A percentile compares a stretch with the other conserved stretches of the same genome.
phyloP scores from a whole-genome alignment of 2,329 filamentous ascomycete species.

The Cercospora sp. region DNA sequence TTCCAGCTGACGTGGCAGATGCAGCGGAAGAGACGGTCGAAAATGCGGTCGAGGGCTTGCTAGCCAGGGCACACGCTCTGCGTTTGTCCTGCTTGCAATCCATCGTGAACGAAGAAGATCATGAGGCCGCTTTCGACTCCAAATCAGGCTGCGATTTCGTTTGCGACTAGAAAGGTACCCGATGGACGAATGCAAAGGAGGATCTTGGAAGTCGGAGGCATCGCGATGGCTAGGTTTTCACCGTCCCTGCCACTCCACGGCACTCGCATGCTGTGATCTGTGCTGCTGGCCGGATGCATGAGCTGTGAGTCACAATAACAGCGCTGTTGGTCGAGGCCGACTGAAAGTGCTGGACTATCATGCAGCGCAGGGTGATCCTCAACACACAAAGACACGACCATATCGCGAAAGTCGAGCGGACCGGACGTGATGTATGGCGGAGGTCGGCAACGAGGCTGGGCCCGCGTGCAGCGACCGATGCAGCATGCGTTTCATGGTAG shows the following conservation, averaged over 20 bases:
- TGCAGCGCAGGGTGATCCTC: slow-evolving; percentile 24
- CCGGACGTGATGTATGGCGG: slow-evolving; percentile 37
- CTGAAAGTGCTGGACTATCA: slow-evolving; percentile 21
- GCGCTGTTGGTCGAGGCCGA: slow-evolving; percentile 25
- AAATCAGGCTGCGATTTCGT: slow-evolving; percentile 23
- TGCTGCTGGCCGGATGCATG: slow-evolving; percentile 29
- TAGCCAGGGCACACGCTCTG: slow-evolving; percentile 33
- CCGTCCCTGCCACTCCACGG: slow-evolving; percentile 25
- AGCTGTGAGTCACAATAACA: slow-evolving; percentile 32
- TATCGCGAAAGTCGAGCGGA: slow-evolving; percentile 38
- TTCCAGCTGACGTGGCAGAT: slow-evolving; percentile 40
- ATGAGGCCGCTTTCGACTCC: slow-evolving; percentile 24
- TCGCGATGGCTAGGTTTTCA: slow-evolving; percentile 22
- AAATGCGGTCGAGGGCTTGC: slow-evolving; percentile 39
- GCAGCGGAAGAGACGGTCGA: slow-evolving; percentile 37
- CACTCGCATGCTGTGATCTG: slow-evolving; percentile 24
- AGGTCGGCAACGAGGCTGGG: slow-evolving; percentile 39
- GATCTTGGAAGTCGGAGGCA: slow-evolving; percentile 24
- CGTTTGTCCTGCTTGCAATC: slow-evolving; percentile 33
- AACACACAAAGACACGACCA: slow-evolving; percentile 35
- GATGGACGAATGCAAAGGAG: slow-evolving; percentile 21
- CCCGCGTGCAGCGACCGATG: slow-evolving; percentile 18
- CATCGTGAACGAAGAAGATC: slow-evolving; percentile 30
- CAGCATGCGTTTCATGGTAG: slow-evolving; percentile 24
- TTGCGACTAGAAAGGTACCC: slow-evolving; percentile 20